Evolutionary conservation across 768 basidiomycete species (phyloP).

Genomic region (Lactarius pseudohatsudake): DNA sequence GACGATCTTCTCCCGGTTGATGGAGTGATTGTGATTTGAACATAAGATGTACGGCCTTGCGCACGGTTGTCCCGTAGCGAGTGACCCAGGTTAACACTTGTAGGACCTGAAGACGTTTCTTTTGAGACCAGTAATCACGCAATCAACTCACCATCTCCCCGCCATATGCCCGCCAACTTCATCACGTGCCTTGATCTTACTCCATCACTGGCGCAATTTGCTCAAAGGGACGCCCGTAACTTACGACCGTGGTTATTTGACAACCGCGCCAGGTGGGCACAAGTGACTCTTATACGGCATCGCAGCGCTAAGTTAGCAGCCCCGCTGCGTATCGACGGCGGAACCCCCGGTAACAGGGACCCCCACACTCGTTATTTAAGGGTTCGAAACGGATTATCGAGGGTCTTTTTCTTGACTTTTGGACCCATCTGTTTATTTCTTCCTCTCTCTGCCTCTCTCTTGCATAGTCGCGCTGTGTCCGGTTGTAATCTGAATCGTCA

Average conservation of each 20-base stretch:
- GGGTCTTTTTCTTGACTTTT: background rate
- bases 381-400: background rate
- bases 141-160: background rate
- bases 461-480: background rate
- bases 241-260: background rate
- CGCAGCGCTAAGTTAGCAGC: background rate
- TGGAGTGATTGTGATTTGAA: background rate
- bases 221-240: background rate
- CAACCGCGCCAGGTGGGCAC: background rate
- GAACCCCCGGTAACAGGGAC: background rate
- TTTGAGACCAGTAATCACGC: background rate
- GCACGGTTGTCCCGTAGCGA: background rate
- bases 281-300: background rate
- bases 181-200: background rate
- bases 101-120: background rate
- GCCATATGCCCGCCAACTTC: background rate
- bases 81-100: background rate
- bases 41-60: background rate
- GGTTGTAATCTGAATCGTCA: background rate
- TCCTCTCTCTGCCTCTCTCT: conserved; percentile 1
- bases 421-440: background rate
- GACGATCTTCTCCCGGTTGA: background rate
- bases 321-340: background rate
- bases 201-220: background rate
- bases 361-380: background rate